Conservation (phyloP, 2,329 filamentous ascomycete species). For the Fusarium sp. region DNA sequence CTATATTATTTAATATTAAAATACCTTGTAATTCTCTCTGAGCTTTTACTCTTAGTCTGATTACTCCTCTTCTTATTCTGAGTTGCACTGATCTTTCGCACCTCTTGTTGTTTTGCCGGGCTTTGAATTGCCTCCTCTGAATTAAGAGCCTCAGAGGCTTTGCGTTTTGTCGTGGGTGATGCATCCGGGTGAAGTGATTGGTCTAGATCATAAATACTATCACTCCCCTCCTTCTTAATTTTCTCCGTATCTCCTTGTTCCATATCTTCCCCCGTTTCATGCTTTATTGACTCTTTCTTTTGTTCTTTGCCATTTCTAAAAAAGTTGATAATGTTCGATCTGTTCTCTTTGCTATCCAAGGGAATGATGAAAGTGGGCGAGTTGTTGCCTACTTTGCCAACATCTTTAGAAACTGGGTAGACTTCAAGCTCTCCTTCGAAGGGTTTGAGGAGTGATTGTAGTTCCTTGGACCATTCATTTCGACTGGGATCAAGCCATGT, state of each 20-base stretch:
- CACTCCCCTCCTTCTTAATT: not conserved
- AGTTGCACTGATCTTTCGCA: slow-evolving; percentile 58
- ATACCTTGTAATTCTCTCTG: slow-evolving; percentile 84
- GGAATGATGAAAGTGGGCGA: slow-evolving; percentile 88
- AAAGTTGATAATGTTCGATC: slow-evolving; percentile 94
- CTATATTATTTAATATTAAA: slow-evolving; percentile 66
- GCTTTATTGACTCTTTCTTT: slow-evolving; percentile 53
- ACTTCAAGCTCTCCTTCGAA: slow-evolving; percentile 84
- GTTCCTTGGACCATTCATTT: slow-evolving; percentile 80
- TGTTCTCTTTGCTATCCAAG: slow-evolving; percentile 87
- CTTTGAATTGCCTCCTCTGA: slow-evolving; percentile 44
- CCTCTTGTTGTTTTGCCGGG: slow-evolving; percentile 35
- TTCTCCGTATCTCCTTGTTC: not conserved
- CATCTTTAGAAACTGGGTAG: slow-evolving; percentile 89
- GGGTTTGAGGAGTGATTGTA: slow-evolving; percentile 85
- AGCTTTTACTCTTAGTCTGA: slow-evolving; percentile 73
- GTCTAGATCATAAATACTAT: not conserved
- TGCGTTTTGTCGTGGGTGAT: slow-evolving; percentile 44
- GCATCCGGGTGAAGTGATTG: not conserved
- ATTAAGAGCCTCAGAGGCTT: slow-evolving; percentile 35
- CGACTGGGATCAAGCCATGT: slow-evolving; percentile 84
- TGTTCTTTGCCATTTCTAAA: slow-evolving; percentile 72
- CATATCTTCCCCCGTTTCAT: slow-evolving; percentile 10
- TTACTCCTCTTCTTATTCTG: slow-evolving; percentile 58
- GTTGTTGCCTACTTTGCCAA: slow-evolving; percentile 95